Base-by-base conservation (phyloP, 441 rosid genomes). In the Erodium trifolium region DNA sequence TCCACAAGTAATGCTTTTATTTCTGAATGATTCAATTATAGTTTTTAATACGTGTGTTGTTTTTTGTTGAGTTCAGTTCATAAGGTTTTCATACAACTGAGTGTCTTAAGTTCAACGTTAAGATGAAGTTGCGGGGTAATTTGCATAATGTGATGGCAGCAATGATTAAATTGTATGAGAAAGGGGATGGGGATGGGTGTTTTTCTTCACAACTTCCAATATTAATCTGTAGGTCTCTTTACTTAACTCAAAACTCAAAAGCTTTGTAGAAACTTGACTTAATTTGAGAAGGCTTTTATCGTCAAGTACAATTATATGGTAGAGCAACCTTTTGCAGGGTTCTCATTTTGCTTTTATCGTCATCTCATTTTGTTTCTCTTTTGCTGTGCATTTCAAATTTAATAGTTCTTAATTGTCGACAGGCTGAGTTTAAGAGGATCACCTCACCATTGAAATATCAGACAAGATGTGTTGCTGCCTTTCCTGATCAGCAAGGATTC, bases 401-500 rank as follows among this genome's bases (percentile, higher is more conserved):
- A 65, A 41, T 72, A 5, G 16, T 41, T 19, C 27, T 66, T 73
- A 47, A 70, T 63, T 74, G 65, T 67, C 45, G 31, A 74, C 86
- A 92, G 99, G 70, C 81, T 9, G 98, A 90, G 79, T 94, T 81
- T 89, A 94, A 90, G 87, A 90, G 92, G 78, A 83, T 94, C 16
- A 31, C 45, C 67, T 94, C 98, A 16, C 99, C 98, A 27, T 77
- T 94, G 74, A 92, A 94, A 84, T 88, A 94, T 78, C 99, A 94
- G 83, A 94, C 98, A 35, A 85, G 99, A 82, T 90, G 97, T 75
- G 88, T 90, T 71, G 90, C 98, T 66, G 99, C 98, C 51, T 94
- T 94, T 78, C 99, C 98, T 72, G 99, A 92, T 77, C 98, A 92
- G 80, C 98, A 92, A 81, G 99, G 99, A 53, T 90, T 94, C 78